Percentiles rank a stretch among this genome's conserved stretches.
These are phyloP conservation scores for Marsdenia floribunda DNA, from an alignment of 257 asterid species.

Conservation along the genomic window DNA sequence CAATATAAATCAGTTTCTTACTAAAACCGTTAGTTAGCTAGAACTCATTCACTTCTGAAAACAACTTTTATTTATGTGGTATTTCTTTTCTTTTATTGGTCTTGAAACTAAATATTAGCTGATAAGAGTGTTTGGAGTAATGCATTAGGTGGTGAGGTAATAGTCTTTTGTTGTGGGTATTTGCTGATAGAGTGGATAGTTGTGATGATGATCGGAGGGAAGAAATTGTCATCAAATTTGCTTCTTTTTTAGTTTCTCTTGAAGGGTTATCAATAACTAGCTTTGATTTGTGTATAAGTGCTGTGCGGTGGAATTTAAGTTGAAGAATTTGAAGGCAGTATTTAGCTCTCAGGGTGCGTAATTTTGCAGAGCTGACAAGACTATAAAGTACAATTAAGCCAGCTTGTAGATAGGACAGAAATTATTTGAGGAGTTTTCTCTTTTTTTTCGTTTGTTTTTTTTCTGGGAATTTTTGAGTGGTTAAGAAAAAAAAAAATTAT, in stretches of 20 bases:
- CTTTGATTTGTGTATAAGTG: constrained; percentile 1
- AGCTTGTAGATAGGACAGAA: not conserved
- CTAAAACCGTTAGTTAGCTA: constrained; percentile 3
- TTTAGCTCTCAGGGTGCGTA: not conserved
- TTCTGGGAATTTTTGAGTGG: not conserved
- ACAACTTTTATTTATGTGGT: not conserved
- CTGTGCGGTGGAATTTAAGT: not conserved
- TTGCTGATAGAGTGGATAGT: not conserved
- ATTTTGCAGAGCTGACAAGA: not conserved
- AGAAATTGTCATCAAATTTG: not conserved
- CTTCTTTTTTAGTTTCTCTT: not conserved
- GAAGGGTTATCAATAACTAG: not conserved
- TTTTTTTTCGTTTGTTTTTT: not conserved
- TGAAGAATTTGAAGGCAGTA: not conserved
- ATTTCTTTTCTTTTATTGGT: constrained; percentile 2
- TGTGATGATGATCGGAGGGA: constrained; percentile 3
- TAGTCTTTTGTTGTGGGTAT: not conserved
- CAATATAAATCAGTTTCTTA: constrained; percentile 6
- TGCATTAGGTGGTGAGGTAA: not conserved
- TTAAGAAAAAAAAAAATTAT: constrained; percentile 7
- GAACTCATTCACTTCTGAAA: not conserved
- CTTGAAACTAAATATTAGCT: not conserved
- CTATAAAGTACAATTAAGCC: not conserved
- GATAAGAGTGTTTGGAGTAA: not conserved
- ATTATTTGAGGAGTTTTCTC: not conserved